Conservation (phyloP, 441 rosid genomes). For the Biscutella laevigata region DNA sequence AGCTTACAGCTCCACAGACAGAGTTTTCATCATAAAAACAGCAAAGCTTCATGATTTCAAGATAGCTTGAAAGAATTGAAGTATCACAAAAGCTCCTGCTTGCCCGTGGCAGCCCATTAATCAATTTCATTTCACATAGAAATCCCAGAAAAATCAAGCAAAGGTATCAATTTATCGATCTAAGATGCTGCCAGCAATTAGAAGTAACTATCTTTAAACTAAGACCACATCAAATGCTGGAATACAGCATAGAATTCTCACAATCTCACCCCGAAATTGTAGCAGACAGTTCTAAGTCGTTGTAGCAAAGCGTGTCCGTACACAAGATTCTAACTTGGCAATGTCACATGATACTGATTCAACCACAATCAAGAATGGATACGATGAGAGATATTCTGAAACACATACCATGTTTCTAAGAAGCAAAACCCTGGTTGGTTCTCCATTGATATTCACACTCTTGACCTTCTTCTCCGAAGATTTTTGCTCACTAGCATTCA, state of each 20-base stretch:
- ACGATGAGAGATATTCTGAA: neutral
- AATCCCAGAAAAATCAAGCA: neutral
- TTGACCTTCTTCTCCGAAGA: conserved; percentile 72
- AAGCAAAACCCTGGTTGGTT: conserved; percentile 77
- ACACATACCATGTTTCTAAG: conserved; percentile 81
- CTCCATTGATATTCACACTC: conserved; percentile 72
- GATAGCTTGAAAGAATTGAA: neutral
- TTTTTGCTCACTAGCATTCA: conserved; percentile 76
- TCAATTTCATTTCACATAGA: neutral
- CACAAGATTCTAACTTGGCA: neutral
- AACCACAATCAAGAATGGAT: neutral
- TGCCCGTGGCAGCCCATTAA: neutral
- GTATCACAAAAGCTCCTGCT: neutral
- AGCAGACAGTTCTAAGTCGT: conserved; percentile 6
- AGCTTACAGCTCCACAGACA: conserved; percentile 2
- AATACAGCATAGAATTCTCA: neutral
- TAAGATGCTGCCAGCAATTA: neutral
- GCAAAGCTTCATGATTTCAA: neutral
- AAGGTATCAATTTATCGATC: neutral
- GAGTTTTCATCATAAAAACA: neutral
- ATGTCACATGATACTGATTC: too few relatives aligned
- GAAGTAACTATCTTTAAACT: neutral
- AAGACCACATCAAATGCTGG: conserved; percentile 7
- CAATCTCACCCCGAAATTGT: neutral
- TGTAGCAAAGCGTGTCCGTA: neutral